A percentile compares a stretch with the other conserved stretches of the same genome.
phyloP scores from a whole-genome alignment of 306 rosid genomes.

The Medicago arabica region DNA sequence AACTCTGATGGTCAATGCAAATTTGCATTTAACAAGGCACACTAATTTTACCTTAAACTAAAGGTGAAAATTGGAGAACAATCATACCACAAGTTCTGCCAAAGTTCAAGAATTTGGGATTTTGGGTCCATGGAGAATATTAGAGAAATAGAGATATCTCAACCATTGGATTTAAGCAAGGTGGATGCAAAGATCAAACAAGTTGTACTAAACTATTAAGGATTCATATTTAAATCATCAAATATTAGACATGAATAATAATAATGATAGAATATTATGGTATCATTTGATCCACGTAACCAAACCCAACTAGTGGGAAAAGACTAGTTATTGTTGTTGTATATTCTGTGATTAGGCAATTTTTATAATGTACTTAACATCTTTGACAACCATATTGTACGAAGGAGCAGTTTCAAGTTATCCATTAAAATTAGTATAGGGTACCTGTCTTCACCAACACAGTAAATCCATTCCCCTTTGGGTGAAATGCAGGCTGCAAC shows the following conservation, averaged over 20 bases:
- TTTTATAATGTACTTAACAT: slow-evolving; percentile 4
- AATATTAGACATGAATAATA: background rate
- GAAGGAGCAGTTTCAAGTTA: background rate
- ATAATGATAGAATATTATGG: background rate
- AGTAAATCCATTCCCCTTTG: slow-evolving; percentile 99
- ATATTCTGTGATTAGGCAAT: background rate
- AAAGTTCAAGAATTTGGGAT: background rate
- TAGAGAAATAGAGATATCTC: slow-evolving; percentile 2
- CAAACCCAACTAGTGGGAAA: background rate
- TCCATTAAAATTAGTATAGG: background rate
- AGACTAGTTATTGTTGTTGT: background rate
- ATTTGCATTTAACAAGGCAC: background rate
- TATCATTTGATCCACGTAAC: background rate
- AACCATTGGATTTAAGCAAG: slow-evolving; percentile 5
- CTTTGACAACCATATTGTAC: slow-evolving; percentile 18
- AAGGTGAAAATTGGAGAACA: background rate
- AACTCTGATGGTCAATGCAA: slow-evolving; percentile 2
- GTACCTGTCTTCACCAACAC: slow-evolving; percentile 99
- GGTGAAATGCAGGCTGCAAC: slow-evolving; percentile 94
- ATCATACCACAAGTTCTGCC: background rate
- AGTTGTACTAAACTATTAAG: background rate
- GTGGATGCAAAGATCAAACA: background rate
- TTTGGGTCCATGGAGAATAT: background rate
- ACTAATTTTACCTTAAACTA: background rate
- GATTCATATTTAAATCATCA: background rate